phyloP scores from a whole-genome alignment of 345 rosid genomes.

The Cardiospermum halicacabum region DNA sequence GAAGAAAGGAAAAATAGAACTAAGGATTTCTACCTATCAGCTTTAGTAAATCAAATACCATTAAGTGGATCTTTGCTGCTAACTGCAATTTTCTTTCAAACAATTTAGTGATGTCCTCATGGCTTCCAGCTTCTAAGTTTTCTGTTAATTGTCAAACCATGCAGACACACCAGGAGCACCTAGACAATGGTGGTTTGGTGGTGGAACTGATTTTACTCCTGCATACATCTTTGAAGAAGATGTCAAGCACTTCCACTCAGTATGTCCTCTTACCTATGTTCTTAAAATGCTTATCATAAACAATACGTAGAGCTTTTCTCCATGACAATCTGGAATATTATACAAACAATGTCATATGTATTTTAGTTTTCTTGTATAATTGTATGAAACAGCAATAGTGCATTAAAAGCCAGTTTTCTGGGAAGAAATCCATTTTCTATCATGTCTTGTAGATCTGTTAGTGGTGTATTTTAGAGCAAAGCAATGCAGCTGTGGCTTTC shows the following conservation, averaged over 20 bases:
- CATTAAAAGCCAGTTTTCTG: neutral
- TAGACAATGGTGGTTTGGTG: slow-evolving; percentile 99
- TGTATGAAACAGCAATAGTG: neutral
- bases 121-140: neutral
- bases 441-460: neutral
- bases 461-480: neutral
- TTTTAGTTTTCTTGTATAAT: neutral
- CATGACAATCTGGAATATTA: neutral
- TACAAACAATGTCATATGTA: neutral
- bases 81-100: neutral
- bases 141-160: neutral
- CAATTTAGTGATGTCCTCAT: neutral
- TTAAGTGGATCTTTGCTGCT: neutral
- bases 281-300: neutral
- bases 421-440: neutral
- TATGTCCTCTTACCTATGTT: slow-evolving; percentile 18
- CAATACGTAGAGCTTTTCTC: neutral
- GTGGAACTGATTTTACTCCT: slow-evolving; percentile 99
- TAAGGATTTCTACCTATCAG: neutral
- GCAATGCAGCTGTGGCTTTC: neutral
- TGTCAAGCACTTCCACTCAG: slow-evolving; percentile 92
- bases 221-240: slow-evolving; percentile 95
- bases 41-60: neutral
- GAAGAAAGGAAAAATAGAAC: neutral
- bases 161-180: slow-evolving; percentile 95